Conservation (phyloP, 495 filamentous ascomycete genomes). For the Hypomontagnella monticulosa region DNA sequence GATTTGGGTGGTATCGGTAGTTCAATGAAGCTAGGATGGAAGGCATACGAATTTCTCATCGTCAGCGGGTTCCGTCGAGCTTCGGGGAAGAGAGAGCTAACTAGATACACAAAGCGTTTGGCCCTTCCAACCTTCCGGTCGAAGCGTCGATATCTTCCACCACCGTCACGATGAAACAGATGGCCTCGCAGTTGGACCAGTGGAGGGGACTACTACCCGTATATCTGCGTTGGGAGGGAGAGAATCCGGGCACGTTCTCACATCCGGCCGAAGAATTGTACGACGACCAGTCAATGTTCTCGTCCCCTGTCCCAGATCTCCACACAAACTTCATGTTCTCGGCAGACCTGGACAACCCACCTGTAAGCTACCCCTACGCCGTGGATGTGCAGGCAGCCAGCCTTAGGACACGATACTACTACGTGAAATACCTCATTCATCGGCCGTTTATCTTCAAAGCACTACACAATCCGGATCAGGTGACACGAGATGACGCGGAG, state of each 20-base stretch:
- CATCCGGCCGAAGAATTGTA: slow-evolving; percentile 36
- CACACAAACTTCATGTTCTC: slow-evolving; percentile 57
- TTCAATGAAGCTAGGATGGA: neutral
- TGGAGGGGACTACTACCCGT: slow-evolving; percentile 65
- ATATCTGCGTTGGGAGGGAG: slow-evolving; percentile 64
- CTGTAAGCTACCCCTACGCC: slow-evolving; percentile 55
- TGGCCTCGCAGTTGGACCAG: slow-evolving; percentile 60
- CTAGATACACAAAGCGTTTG: slow-evolving; percentile 26
- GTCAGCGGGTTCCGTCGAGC: neutral
- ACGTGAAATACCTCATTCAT: slow-evolving; percentile 66
- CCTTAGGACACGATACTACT: slow-evolving; percentile 67
- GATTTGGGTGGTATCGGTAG: neutral
- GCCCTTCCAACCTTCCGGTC: slow-evolving; percentile 25
- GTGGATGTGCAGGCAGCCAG: slow-evolving; percentile 65
- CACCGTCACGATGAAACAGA: slow-evolving; percentile 54
- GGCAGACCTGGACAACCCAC: slow-evolving; percentile 56
- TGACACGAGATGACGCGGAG: slow-evolving; percentile 61
- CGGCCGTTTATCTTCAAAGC: slow-evolving; percentile 70
- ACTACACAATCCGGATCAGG: slow-evolving; percentile 63
- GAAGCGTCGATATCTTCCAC: slow-evolving; percentile 43
- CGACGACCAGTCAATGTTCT: slow-evolving; percentile 42
- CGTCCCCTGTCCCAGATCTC: slow-evolving; percentile 30
- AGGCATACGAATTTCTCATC: neutral
- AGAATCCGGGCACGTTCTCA: slow-evolving; percentile 56
- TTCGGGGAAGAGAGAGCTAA: slow-evolving; percentile 6